Evolutionary conservation across 805 yeast genomes (phyloP).

Genomic region (Metschnikowia continentalis): DNA sequence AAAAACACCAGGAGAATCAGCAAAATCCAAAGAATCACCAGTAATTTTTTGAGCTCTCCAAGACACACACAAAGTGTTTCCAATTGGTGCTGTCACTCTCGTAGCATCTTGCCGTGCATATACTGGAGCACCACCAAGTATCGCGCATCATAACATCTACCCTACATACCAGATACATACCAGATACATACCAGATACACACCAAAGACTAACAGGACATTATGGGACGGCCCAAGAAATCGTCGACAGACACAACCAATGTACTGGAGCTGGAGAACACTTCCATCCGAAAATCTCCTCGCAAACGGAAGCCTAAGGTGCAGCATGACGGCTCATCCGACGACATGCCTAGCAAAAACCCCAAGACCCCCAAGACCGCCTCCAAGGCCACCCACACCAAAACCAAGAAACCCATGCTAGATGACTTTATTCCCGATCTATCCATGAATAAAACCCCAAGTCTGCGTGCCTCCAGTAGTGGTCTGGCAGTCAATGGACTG

Average conservation of each 20-base stretch:
- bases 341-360: background rate
- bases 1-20: too few species aligned
- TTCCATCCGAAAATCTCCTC: background rate
- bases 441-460: background rate
- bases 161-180: background rate
- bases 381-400: background rate
- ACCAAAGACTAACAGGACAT: background rate
- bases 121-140: background rate
- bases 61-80: too few species aligned
- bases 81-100: too few species aligned
- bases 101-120: background rate
- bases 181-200: background rate
- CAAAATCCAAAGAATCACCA: too few species aligned
- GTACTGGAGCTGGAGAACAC: background rate
- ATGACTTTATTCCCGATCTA: background rate
- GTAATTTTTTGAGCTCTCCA: too few species aligned
- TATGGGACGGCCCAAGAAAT: background rate
- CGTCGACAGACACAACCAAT: background rate
- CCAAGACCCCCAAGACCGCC: background rate
- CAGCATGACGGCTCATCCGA: background rate
- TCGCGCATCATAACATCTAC: background rate
- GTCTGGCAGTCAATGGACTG: background rate
- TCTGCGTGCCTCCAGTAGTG: background rate
- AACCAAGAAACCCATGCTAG: background rate
- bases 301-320: conserved; percentile 2